Evolutionary conservation across 2,329 filamentous ascomycete species (phyloP).

Genomic region (Fusarium incarnatum): DNA sequence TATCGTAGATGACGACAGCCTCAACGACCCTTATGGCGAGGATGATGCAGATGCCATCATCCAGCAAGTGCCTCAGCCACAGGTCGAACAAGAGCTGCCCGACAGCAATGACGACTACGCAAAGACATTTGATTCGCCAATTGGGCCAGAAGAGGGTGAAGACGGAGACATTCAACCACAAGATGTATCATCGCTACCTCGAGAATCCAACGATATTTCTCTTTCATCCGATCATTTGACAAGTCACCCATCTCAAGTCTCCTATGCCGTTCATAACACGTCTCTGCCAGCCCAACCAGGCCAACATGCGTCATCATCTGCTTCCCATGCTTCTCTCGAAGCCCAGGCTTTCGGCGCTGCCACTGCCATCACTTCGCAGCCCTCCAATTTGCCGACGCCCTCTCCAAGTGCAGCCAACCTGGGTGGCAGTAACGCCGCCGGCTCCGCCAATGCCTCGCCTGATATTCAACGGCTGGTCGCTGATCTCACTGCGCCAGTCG

Average conservation of each 20-base stretch:
- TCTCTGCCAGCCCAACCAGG: constrained; percentile 45
- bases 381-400: constrained; percentile 40
- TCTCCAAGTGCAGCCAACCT: constrained; percentile 47
- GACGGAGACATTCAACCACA: constrained; percentile 52
- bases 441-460: constrained; percentile 49
- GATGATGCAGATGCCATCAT: constrained; percentile 49
- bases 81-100: constrained; percentile 47
- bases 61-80: constrained; percentile 45
- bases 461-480: constrained; percentile 58
- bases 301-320: constrained; percentile 41
- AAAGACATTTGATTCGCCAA: constrained; percentile 63
- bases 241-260: constrained; percentile 49
- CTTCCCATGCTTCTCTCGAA: constrained; percentile 47
- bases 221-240: constrained; percentile 55
- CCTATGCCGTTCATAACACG: constrained; percentile 50
- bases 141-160: constrained; percentile 52
- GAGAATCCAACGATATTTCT: constrained; percentile 58
- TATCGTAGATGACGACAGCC: constrained; percentile 60
- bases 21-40: constrained; percentile 61
- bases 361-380: constrained; percentile 37
- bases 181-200: constrained; percentile 59
- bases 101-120: constrained; percentile 62
- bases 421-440: constrained; percentile 44
- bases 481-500: constrained; percentile 54
- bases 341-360: constrained; percentile 43